These are phyloP conservation scores for Barnettozyma wickerhamii DNA, from an alignment of 805 yeast genomes.

Conservation along the genomic window DNA sequence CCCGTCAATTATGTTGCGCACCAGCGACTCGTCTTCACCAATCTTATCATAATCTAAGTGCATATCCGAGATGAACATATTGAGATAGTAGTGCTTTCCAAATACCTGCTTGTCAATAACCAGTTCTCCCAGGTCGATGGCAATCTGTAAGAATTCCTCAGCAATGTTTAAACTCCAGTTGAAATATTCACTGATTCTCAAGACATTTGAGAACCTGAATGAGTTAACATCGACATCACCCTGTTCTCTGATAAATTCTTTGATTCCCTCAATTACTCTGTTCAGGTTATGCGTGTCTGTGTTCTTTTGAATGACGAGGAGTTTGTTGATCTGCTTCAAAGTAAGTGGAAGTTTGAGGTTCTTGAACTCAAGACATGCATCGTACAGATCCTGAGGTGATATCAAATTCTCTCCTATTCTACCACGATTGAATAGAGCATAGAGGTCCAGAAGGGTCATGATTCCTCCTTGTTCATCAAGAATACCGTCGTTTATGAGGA, in stretches of 20 bases:
- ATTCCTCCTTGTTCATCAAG: conserved; percentile 52
- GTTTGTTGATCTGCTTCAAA: conserved; percentile 33
- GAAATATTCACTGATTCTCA: conserved; percentile 31
- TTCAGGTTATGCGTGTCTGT: conserved; percentile 31
- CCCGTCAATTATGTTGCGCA: too few species aligned
- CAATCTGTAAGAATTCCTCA: conserved; percentile 56
- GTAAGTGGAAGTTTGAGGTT: conserved; percentile 53
- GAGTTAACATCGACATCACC: conserved; percentile 26
- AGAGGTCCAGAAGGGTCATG: conserved; percentile 58
- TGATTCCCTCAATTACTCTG: conserved; percentile 25
- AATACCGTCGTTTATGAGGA: conserved; percentile 42
- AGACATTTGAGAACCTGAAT: conserved; percentile 21
- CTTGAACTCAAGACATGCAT: conserved; percentile 56
- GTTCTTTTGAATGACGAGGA: conserved; percentile 37
- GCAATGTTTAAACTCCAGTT: conserved; percentile 67
- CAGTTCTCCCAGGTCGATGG: conserved; percentile 51
- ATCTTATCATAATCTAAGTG: conserved; percentile 1
- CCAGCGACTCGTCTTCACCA: too few species aligned
- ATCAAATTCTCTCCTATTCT: conserved; percentile 64
- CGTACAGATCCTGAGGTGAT: conserved; percentile 61
- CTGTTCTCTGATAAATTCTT: conserved; percentile 25
- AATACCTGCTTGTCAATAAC: conserved; percentile 65
- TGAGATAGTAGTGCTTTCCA: conserved; percentile 61
- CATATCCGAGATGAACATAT: conserved; percentile 27
- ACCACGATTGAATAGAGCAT: conserved; percentile 59